Evolutionary conservation across 495 filamentous ascomycete species (phyloP).

Genomic region (Penicillium cataractarum): DNA sequence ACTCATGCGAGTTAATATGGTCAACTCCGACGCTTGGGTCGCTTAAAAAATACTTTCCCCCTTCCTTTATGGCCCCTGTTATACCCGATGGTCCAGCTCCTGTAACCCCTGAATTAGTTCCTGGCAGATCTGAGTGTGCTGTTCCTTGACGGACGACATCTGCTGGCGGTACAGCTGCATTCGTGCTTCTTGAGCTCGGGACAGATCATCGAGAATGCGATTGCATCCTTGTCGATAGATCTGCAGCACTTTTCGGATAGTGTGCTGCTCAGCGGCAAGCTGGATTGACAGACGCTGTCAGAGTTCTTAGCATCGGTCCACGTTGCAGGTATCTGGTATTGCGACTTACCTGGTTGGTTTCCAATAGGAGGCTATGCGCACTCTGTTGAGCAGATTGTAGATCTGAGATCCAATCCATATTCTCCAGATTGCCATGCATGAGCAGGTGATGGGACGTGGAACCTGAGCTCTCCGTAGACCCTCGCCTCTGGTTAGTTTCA

Average conservation of each 20-base stretch:
- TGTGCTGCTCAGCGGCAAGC: conserved; percentile 37
- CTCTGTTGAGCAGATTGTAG: conserved; percentile 30
- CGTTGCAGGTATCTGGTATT: not conserved
- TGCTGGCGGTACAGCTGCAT: conserved; percentile 39
- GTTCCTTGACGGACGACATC: conserved; percentile 33
- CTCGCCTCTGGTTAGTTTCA: not conserved
- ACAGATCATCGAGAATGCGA: conserved; percentile 38
- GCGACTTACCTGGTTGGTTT: conserved; percentile 33
- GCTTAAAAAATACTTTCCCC: not conserved
- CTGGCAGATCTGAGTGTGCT: conserved; percentile 39
- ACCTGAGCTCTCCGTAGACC: not conserved
- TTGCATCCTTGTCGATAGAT: conserved; percentile 39
- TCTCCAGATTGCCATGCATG: conserved; percentile 11
- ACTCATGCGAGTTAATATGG: not conserved
- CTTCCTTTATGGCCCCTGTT: conserved; percentile 17
- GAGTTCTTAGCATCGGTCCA: conserved; percentile 5
- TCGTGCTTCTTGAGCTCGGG: conserved; percentile 36
- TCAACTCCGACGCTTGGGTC: not conserved
- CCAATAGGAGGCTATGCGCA: conserved; percentile 24
- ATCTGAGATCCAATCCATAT: conserved; percentile 30
- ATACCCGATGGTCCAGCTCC: conserved; percentile 32
- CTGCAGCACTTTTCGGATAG: conserved; percentile 34
- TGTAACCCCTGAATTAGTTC: conserved; percentile 38
- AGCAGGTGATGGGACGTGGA: not conserved
- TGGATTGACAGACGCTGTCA: conserved; percentile 33